Evolutionary conservation across 805 yeast genomes (phyloP).

Genomic region (Yarrowia sp.): DNA sequence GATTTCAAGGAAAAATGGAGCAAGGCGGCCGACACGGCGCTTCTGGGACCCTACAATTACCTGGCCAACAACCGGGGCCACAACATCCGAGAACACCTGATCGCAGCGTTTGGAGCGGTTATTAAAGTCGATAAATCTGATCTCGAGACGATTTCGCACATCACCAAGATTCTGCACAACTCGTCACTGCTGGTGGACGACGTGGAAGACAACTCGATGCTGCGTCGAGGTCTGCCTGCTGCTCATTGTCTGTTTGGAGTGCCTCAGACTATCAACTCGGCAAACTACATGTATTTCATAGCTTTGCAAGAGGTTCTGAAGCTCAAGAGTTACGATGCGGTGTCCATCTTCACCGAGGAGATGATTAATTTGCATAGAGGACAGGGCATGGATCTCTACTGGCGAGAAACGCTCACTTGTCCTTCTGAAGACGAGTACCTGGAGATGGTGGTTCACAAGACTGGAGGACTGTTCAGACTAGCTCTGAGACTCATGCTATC

Average conservation of each 20-base stretch:
- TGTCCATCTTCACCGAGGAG: slow-evolving; percentile 66
- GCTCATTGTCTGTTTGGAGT: slow-evolving; percentile 80
- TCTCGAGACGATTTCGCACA: slow-evolving; percentile 54
- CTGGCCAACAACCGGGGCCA: slow-evolving; percentile 62
- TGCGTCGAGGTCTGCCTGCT: slow-evolving; percentile 78
- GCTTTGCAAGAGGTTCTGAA: slow-evolving; percentile 62
- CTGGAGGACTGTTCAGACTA: slow-evolving; percentile 86
- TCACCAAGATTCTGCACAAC: slow-evolving; percentile 68
- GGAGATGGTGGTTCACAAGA: slow-evolving; percentile 83
- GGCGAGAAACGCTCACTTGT: slow-evolving; percentile 73
- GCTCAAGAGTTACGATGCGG: slow-evolving; percentile 49
- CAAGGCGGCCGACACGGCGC: slow-evolving; percentile 25
- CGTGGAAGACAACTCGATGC: slow-evolving; percentile 77
- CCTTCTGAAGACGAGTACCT: slow-evolving; percentile 72
- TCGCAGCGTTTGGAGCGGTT: slow-evolving; percentile 62
- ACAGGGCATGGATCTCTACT: slow-evolving; percentile 85
- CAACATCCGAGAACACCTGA: slow-evolving; percentile 58
- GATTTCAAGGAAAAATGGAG: slow-evolving; percentile 29
- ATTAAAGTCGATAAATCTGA: slow-evolving; percentile 54
- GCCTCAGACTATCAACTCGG: slow-evolving; percentile 81
- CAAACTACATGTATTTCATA: slow-evolving; percentile 80
- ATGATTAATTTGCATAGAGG: slow-evolving; percentile 84
- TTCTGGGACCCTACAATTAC: slow-evolving; percentile 59
- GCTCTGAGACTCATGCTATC: slow-evolving; percentile 69
- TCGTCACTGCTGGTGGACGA: slow-evolving; percentile 82